Percentiles rank a stretch among this genome's conserved stretches.
phyloP scores from a whole-genome alignment of 2,329 filamentous ascomycete species.

The Coniella lustricola region DNA sequence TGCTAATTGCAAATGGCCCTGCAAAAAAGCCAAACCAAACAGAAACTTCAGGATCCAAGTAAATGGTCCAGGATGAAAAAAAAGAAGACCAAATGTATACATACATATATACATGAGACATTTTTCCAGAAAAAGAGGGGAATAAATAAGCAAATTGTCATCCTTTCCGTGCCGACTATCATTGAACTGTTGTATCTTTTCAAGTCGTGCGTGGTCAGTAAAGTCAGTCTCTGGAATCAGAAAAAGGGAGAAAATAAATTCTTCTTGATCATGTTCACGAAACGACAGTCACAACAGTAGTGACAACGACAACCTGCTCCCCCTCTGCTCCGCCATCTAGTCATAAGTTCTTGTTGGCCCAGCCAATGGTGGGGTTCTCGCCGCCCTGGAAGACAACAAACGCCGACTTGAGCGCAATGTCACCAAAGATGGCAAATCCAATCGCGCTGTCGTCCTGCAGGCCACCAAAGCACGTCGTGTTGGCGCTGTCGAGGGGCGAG shows the following conservation, averaged over 20 bases:
- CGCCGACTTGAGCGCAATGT: constrained; percentile 26
- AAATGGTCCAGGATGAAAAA: too few species aligned
- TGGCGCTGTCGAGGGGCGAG: constrained; percentile 18
- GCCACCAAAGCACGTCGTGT: constrained; percentile 28
- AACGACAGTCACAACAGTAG: constrained; percentile 5
- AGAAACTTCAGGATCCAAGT: too few species aligned
- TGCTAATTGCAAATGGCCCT: neutral
- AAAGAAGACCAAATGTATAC: too few species aligned
- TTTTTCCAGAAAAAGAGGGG: too few species aligned
- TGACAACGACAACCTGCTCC: constrained; percentile 10
- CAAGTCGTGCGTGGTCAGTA: too few species aligned
- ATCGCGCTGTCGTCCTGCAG: constrained; percentile 25
- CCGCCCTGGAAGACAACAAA: constrained; percentile 29
- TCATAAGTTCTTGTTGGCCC: constrained; percentile 27
- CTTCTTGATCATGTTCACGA: neutral
- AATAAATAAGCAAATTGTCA: too few species aligned
- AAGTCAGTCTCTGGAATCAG: neutral
- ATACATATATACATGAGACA: too few species aligned
- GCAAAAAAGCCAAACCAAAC: too few species aligned
- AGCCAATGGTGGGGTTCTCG: constrained; percentile 31
- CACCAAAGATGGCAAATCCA: constrained; percentile 25
- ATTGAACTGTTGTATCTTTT: too few species aligned
- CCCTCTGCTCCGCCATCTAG: constrained; percentile 6
- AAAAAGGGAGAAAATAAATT: neutral
- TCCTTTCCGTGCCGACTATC: too few species aligned